phyloP scores from a whole-genome alignment of 306 rosid genomes.

The Quercus robur region DNA sequence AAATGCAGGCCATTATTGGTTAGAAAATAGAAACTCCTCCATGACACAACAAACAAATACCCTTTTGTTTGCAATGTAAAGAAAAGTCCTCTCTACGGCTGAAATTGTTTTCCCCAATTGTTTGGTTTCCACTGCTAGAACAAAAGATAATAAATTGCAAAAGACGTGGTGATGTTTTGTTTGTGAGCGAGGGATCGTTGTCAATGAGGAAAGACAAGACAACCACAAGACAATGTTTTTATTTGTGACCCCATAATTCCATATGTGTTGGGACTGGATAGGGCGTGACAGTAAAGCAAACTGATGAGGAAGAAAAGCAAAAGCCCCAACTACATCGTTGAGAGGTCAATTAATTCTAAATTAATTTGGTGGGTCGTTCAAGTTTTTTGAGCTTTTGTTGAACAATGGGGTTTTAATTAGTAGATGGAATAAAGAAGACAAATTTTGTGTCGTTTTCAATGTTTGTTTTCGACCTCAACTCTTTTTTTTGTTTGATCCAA shows the following conservation, averaged over 20 bases:
- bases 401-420: not conserved
- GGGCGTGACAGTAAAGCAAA: not conserved
- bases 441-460: not conserved
- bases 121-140: not conserved
- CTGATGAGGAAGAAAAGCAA: not conserved
- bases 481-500: not conserved
- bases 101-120: no score
- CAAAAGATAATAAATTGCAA: not conserved
- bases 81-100: no score
- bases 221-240: not conserved
- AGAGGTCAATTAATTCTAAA: not conserved
- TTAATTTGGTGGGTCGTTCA: not conserved
- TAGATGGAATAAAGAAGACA: not conserved
- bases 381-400: not conserved
- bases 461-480: not conserved
- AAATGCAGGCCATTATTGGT: no score
- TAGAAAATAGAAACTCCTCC: no score
- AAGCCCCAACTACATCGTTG: not conserved
- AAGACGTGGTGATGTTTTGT: not conserved
- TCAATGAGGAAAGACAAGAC: constrained; percentile 1
- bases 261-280: not conserved
- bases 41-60: no score
- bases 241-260: not conserved
- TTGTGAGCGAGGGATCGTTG: not conserved
- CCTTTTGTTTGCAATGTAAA: no score